Evolutionary conservation across 768 basidiomycete genomes (phyloP), one percentile per base, ranked within the genome.

Genomic region (Collybiopsis luxurians): DNA sequence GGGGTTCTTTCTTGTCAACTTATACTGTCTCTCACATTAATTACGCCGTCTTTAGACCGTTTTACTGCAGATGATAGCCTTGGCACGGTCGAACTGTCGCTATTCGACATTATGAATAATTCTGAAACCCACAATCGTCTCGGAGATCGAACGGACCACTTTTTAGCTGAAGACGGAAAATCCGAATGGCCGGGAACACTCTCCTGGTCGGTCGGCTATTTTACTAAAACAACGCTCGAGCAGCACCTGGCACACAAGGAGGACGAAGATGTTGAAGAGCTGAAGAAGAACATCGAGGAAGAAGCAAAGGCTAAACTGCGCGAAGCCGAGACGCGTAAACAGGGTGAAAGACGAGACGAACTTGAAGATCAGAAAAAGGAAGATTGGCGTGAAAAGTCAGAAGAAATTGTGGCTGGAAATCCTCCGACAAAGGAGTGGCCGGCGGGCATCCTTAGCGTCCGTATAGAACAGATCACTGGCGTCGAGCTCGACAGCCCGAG

Each of bases 381-480:
- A 71, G 58, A 42, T 72, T 60, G 69, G 69, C 58, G 73, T 73
- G 52, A 69, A 69, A 45, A 30, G 55, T 66, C 62, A 1, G 70
- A 77, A 46, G 73, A 78, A 42, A 67, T 74, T 61, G 78, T 79
- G 23, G 66, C 72, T 9, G 64, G 61, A 27, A 82, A 83, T 5
- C 75, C 76, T 23, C 88, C 89, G 5, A 79, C 81, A 57, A 74
- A 77, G 0, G 70, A 81, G 52, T 89, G 82, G 80, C 85, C 84
- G 12, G 80, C 80, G 40, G 90, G 89, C 19, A 77, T 91, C 21
- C 64, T 92, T 27, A 79, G 79, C 34, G 73, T 91, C 59, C 73
- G 82, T 56, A 76, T 91, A 28, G 86, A 90, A 64, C 79, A 84
- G 71, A 83, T 89, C 48, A 77, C 74, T 59, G 84, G 82, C 30